phyloP scores from a whole-genome alignment of 2,329 filamentous ascomycete species.

The Fusarium metavorans region DNA sequence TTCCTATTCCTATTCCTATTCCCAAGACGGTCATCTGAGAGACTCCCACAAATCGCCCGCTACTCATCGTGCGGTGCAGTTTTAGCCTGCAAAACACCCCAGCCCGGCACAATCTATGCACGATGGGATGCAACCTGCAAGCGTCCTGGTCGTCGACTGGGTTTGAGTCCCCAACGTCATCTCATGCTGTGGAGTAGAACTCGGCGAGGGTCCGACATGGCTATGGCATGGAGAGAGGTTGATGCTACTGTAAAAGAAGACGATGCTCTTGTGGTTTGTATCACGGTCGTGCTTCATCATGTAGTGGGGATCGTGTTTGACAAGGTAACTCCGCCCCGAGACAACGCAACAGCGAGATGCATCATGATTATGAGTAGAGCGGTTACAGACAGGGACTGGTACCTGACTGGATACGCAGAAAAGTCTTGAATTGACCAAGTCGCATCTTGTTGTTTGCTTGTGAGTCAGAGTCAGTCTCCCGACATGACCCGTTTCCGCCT shows the following conservation, averaged over 20 bases:
- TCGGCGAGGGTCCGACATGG: conserved; percentile 24
- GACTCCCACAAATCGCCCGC: not conserved
- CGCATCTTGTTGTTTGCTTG: not conserved
- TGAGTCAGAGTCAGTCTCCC: conserved; percentile 8
- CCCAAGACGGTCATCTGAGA: not conserved
- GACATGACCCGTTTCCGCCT: conserved; percentile 24
- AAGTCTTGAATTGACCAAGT: not conserved
- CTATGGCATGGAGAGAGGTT: conserved; percentile 2
- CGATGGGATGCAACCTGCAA: conserved; percentile 26
- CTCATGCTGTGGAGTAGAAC: conserved; percentile 21
- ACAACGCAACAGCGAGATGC: not conserved
- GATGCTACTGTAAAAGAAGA: not conserved
- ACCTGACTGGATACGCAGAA: not conserved
- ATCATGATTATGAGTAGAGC: not conserved
- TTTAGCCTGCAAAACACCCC: conserved; percentile 3
- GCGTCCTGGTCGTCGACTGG: conserved; percentile 12
- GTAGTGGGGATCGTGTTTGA: not conserved
- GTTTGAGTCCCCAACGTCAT: conserved; percentile 26
- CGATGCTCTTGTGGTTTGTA: not conserved
- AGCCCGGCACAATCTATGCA: conserved; percentile 16
- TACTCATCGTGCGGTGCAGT: conserved; percentile 13
- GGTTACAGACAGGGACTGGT: conserved; percentile 1
- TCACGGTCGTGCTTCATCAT: not conserved
- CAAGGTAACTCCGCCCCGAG: not conserved
- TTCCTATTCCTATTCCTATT: not conserved